A percentile compares a stretch with the other conserved stretches of the same genome.
Evolutionary conservation across 2,329 filamentous ascomycete genomes (phyloP).

Genomic region (Aureobasidium musti): DNA sequence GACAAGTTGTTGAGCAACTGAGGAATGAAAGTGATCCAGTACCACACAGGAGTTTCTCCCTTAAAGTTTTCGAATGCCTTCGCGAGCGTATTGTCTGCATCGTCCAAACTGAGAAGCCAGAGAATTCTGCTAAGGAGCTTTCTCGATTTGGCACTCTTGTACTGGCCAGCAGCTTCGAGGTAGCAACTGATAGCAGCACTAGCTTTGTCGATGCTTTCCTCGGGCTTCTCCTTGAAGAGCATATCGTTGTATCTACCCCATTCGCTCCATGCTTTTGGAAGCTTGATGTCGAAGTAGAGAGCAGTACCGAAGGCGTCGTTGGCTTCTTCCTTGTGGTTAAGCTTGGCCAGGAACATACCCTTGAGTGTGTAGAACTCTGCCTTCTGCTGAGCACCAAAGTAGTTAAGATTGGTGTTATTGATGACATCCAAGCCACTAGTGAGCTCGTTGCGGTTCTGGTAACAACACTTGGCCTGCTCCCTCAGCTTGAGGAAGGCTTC

Average conservation of each 20-base stretch:
- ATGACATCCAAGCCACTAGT: constrained; percentile 95
- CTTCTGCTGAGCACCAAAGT: constrained; percentile 94
- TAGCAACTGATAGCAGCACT: constrained; percentile 95
- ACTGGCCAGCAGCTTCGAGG: constrained; percentile 90
- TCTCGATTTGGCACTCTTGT: constrained; percentile 94
- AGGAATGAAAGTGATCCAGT: constrained; percentile 99
- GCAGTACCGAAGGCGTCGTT: constrained; percentile 94
- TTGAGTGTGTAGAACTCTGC: constrained; percentile 99
- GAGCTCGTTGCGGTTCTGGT: constrained; percentile 91
- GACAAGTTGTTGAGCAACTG: constrained; percentile 90
- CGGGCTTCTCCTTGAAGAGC: constrained; percentile 87
- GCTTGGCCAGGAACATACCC: constrained; percentile 97
- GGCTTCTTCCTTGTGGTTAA: constrained; percentile 86
- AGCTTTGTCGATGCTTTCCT: constrained; percentile 73
- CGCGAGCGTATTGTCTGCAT: constrained; percentile 78
- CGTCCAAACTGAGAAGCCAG: constrained; percentile 93
- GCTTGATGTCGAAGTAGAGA: constrained; percentile 90
- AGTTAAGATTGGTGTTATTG: constrained; percentile 99
- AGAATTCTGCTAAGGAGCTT: constrained; percentile 91
- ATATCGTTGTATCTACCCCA: constrained; percentile 99
- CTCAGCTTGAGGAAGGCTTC: constrained; percentile 96
- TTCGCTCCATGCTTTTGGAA: constrained; percentile 97
- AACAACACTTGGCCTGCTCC: constrained; percentile 99
- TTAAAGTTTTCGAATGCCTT: constrained; percentile 94
- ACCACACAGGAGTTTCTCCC: constrained; percentile 96